Percentiles rank a stretch among this genome's conserved stretches.
These are phyloP conservation scores for Evernia prunastri DNA, from an alignment of 495 filamentous ascomycete genomes.

Conservation along the genomic window DNA sequence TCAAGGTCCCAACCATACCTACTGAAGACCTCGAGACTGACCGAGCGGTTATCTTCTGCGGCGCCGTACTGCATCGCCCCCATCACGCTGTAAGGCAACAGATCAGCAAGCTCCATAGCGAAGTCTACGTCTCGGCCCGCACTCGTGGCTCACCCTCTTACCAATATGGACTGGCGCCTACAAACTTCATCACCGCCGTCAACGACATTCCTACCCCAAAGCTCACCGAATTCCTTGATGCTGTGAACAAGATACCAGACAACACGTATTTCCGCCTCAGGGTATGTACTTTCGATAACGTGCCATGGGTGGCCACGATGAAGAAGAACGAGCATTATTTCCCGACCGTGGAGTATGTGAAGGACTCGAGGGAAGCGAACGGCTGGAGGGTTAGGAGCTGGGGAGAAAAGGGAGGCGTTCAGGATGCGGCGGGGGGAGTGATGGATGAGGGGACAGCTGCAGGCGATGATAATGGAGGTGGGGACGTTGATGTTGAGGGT, in stretches of 20 bases:
- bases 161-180: conserved; percentile 87
- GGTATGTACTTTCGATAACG: conserved; percentile 93
- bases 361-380: conserved; percentile 48
- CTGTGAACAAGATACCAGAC: conserved; percentile 80
- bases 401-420: conserved; percentile 23
- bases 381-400: conserved; percentile 31
- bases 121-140: conserved; percentile 90
- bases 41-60: conserved; percentile 88
- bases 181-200: conserved; percentile 95
- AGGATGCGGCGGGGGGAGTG: conserved; percentile 20
- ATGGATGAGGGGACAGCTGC: conserved; percentile 23
- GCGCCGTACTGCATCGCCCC: conserved; percentile 84
- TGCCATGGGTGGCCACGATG: conserved; percentile 96
- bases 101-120: conserved; percentile 90
- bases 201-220: conserved; percentile 80
- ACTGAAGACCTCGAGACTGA: conserved; percentile 90
- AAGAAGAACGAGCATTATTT: conserved; percentile 99
- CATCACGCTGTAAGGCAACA: conserved; percentile 97
- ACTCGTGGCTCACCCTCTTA: conserved; percentile 79
- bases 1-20: conserved; percentile 78
- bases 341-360: conserved; percentile 81
- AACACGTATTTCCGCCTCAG: conserved; percentile 96
- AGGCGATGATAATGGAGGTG: conserved; percentile 17
- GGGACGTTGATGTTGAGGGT: conserved; percentile 11
- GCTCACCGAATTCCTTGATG: conserved; percentile 68